These are phyloP conservation scores for Penicillium brevicompactum DNA, from an alignment of 2,329 filamentous ascomycete genomes.

Conservation along the genomic window DNA sequence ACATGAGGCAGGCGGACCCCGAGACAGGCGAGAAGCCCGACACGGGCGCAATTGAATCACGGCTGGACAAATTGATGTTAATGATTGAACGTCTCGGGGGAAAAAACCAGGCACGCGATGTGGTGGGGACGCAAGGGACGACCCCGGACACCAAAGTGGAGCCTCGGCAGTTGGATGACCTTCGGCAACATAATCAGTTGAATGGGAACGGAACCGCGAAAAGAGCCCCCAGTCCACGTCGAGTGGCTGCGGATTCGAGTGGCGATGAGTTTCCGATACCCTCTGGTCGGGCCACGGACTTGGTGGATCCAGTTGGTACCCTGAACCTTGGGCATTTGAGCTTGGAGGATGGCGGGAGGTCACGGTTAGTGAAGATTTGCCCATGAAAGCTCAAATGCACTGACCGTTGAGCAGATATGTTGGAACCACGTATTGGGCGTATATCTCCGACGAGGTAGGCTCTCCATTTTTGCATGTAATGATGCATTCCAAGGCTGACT, in stretches of 20 bases:
- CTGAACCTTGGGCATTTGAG: slow-evolving; percentile 46
- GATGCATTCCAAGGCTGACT: background rate
- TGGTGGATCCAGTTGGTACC: slow-evolving; percentile 46
- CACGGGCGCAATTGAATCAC: slow-evolving; percentile 44
- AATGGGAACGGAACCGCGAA: slow-evolving; percentile 21
- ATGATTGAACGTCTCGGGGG: slow-evolving; percentile 49
- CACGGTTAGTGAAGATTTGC: slow-evolving; percentile 16
- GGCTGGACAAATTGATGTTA: slow-evolving; percentile 46
- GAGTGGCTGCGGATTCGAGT: slow-evolving; percentile 33
- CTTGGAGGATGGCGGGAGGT: slow-evolving; percentile 46
- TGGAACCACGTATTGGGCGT: slow-evolving; percentile 50
- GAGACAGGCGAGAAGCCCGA: slow-evolving; percentile 28
- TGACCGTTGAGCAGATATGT: slow-evolving; percentile 40
- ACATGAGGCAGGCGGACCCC: slow-evolving; percentile 28
- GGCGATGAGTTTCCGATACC: slow-evolving; percentile 48
- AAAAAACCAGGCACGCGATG: slow-evolving; percentile 31
- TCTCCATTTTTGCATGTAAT: background rate
- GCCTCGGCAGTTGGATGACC: slow-evolving; percentile 17
- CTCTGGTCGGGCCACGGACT: slow-evolving; percentile 42
- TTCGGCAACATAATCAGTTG: slow-evolving; percentile 16
- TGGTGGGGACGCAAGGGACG: slow-evolving; percentile 22
- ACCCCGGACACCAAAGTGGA: slow-evolving; percentile 21
- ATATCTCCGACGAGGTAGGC: slow-evolving; percentile 47
- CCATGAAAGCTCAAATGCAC: slow-evolving; percentile 6
- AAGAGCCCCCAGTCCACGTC: slow-evolving; percentile 36